Conservation (phyloP, 192 early-diverging fungal species). For the Entophlyctis helioformis region DNA sequence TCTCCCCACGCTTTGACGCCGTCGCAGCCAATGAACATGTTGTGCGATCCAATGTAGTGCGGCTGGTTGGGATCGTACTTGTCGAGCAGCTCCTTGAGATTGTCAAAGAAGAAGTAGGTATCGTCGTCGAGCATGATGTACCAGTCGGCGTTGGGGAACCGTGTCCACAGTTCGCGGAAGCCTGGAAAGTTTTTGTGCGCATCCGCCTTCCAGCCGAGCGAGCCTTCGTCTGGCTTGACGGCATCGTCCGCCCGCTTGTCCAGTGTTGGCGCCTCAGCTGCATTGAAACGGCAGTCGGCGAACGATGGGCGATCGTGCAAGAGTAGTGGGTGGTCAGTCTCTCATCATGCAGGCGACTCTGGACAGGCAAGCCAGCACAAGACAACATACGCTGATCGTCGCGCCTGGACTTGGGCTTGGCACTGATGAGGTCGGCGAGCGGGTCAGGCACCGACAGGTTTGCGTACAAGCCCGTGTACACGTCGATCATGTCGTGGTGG, state of each 20-base stretch:
- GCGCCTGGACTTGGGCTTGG: too few species aligned
- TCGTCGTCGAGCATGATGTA: slow-evolving; percentile 57
- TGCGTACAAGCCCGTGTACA: slow-evolving; percentile 22
- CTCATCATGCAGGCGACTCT: too few species aligned
- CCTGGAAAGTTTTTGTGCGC: slow-evolving; percentile 48
- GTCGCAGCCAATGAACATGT: slow-evolving; percentile 36
- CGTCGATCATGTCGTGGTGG: slow-evolving; percentile 30
- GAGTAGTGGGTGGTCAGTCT: too few species aligned
- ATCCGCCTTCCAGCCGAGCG: slow-evolving; percentile 35
- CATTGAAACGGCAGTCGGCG: too few species aligned
- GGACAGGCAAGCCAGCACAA: too few species aligned
- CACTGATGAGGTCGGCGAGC: too few species aligned
- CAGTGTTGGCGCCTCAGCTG: too few species aligned
- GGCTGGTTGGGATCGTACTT: slow-evolving; percentile 18
- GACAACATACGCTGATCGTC: too few species aligned
- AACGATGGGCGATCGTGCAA: too few species aligned
- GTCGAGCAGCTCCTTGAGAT: slow-evolving; percentile 18
- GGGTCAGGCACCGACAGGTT: too few species aligned
- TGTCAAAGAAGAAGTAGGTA: slow-evolving; percentile 44
- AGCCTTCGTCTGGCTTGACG: slow-evolving; percentile 21
- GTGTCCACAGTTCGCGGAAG: slow-evolving; percentile 24
- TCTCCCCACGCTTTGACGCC: slow-evolving; percentile 27
- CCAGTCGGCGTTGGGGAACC: slow-evolving; percentile 46
- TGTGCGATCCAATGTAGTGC: slow-evolving; percentile 30
- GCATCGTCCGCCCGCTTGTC: too few species aligned